These are phyloP conservation scores for Acacia crassicarpa DNA, from an alignment of 306 rosid genomes.

Conservation along the genomic window DNA sequence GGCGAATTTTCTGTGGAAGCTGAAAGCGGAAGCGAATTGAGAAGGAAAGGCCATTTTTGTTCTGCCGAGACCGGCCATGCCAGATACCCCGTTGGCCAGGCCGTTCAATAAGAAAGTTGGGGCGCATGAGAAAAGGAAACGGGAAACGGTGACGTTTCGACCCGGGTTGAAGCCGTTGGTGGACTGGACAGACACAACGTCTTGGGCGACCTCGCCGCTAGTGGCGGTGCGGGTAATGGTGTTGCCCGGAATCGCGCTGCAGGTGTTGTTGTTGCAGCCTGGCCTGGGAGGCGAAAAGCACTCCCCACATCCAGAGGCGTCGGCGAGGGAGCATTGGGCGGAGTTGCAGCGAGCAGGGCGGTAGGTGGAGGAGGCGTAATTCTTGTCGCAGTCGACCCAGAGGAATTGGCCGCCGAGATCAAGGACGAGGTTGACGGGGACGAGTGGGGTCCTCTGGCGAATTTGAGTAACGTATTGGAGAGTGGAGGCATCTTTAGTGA, in stretches of 20 bases:
- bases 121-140: constrained; percentile 51
- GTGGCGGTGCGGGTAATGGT: constrained; percentile 51
- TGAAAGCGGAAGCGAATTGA: constrained; percentile 54
- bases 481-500: constrained; percentile 43
- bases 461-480: constrained; percentile 51
- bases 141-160: constrained; percentile 33
- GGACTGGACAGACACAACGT: constrained; percentile 43
- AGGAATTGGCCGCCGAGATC: constrained; percentile 63
- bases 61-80: constrained; percentile 69
- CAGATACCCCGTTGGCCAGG: constrained; percentile 45
- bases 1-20: constrained; percentile 59
- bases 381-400: constrained; percentile 52
- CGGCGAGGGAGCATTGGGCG: constrained; percentile 59
- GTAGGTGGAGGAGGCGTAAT: constrained; percentile 55
- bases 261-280: constrained; percentile 67
- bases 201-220: constrained; percentile 50
- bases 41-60: constrained; percentile 50
- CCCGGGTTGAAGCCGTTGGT: constrained; percentile 51
- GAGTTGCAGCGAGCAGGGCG: constrained; percentile 54
- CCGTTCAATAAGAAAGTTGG: constrained; percentile 47
- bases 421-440: constrained; percentile 42
- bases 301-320: constrained; percentile 47
- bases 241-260: constrained; percentile 43
- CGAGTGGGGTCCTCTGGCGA: constrained; percentile 52
- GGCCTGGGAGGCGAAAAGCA: constrained; percentile 54